Evolutionary conservation across 2,329 filamentous ascomycete species (phyloP), one percentile per base, ranked within the genome.

Genomic region (Pseudogymnoascus sp.): DNA sequence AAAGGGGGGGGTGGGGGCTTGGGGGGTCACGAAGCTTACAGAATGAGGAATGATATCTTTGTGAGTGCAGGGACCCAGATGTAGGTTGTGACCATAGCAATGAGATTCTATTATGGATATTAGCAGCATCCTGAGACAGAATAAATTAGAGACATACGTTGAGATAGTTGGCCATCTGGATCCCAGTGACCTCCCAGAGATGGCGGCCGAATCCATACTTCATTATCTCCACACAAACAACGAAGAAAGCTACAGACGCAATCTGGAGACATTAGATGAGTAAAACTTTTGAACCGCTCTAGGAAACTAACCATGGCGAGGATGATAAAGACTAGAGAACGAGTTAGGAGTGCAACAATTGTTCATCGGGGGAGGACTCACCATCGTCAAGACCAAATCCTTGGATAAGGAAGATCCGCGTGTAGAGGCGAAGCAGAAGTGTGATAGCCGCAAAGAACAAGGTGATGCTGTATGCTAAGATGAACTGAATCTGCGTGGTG

Each of bases 371-470:
- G 21, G 5, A 2, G n/a, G 4, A 55, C 49, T 55, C 49, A 55
- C 49, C 49, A 55, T 55, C 49, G 49, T 55, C 49, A 55, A 55
- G 49, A 33, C 49, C 49, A 55, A 55, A 55, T 55, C 49, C 49
- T 19, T 55, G 49, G 29, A 33, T 33, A 4, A 55, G 26, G 49
- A 33, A 55, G 26, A 55, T 33, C 12, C 49, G 49, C 6, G 49
- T 55, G n/a, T 55, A 55, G 26, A 55, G 49, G 8, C 49, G 49
- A 55, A 55, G 49, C 5, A 55, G 10, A 55, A 55, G 49, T 33
- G 49, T 55, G 26, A 55, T 55, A 33, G 11, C 49, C n/a, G 49
- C 49, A 33, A 55, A 55, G 3, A 6, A 16, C 29, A 55, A 55
- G 4, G 49, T 55, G n/a, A 55, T 55, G 49, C 29, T 33, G 29